Evolutionary conservation across 805 yeast genomes (phyloP).

Genomic region (Candida ficus): DNA sequence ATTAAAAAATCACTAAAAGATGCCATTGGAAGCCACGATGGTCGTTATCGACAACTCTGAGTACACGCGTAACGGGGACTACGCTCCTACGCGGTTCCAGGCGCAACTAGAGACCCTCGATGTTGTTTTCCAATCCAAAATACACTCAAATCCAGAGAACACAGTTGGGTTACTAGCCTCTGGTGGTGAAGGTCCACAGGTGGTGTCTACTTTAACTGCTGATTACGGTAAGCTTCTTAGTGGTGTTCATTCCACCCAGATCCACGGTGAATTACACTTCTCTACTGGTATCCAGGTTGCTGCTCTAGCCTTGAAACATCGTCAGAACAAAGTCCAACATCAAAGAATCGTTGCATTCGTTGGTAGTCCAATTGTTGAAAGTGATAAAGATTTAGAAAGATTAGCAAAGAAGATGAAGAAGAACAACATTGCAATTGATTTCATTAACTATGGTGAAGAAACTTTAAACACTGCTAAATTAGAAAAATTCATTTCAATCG

Average conservation of each 20-base stretch:
- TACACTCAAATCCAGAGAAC: constrained; percentile 86
- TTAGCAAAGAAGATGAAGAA: constrained; percentile 91
- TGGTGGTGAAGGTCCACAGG: constrained; percentile 83
- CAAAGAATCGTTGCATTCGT: constrained; percentile 89
- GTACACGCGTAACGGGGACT: constrained; percentile 94
- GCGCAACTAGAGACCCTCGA: constrained; percentile 92
- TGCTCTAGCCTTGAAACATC: constrained; percentile 86
- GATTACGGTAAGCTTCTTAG: constrained; percentile 82
- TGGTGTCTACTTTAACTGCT: constrained; percentile 80
- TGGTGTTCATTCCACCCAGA: constrained; percentile 75
- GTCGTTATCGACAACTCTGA: constrained; percentile 94
- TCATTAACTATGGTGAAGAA: constrained; percentile 90
- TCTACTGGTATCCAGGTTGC: constrained; percentile 91
- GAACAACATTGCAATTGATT: constrained; percentile 84
- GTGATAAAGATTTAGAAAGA: constrained; percentile 66
- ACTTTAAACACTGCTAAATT: constrained; percentile 68
- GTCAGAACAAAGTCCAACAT: constrained; percentile 88
- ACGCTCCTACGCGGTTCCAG: constrained; percentile 78
- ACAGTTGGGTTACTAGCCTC: constrained; percentile 88
- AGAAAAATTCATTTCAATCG: constrained; percentile 69
- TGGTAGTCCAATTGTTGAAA: constrained; percentile 76
- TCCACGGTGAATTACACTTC: constrained; percentile 64
- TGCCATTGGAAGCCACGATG: constrained; percentile 97
- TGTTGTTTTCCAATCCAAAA: constrained; percentile 77
- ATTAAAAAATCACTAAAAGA: constrained; percentile 24